Percentiles rank a stretch among this genome's conserved stretches.
Conservation (phyloP, 1,284 basidiomycete genomes). For the Heterobasidion irregulare region DNA sequence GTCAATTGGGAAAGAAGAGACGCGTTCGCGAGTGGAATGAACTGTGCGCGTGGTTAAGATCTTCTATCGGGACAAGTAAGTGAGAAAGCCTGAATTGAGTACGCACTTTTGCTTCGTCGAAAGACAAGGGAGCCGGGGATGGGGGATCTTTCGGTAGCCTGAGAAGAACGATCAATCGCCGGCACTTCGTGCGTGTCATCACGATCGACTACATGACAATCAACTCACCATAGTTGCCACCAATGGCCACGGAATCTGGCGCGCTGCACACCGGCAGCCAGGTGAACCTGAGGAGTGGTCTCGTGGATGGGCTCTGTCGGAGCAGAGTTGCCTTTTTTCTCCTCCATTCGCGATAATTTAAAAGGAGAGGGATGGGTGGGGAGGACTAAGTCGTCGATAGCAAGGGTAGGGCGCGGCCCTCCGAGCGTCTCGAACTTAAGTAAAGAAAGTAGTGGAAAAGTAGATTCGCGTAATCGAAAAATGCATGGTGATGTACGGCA, state of each 20-base stretch:
- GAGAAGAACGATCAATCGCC: background rate
- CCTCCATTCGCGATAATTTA: background rate
- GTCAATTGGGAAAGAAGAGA: slow-evolving; percentile 51
- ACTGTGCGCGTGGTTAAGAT: slow-evolving; percentile 16
- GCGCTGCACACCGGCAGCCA: slow-evolving; percentile 40
- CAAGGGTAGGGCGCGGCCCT: too few species aligned
- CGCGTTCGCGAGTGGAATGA: slow-evolving; percentile 51
- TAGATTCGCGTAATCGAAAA: too few species aligned
- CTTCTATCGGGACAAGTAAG: background rate
- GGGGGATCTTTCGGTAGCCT: slow-evolving; percentile 57
- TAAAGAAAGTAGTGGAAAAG: too few species aligned
- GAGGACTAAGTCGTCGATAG: too few species aligned
- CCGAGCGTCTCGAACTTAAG: too few species aligned
- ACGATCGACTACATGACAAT: background rate
- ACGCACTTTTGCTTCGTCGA: slow-evolving; percentile 41
- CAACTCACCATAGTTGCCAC: slow-evolving; percentile 37
- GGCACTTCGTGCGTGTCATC: background rate
- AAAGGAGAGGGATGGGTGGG: background rate
- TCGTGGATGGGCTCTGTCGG: background rate
- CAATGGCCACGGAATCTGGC: slow-evolving; percentile 34
- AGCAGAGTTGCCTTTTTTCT: background rate
- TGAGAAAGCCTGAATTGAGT: background rate
- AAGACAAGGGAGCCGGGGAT: slow-evolving; percentile 42
- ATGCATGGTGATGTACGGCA: background rate
- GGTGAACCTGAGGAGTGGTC: slow-evolving; percentile 19